Percentiles rank a stretch among this genome's conserved stretches.
These are phyloP conservation scores for Ophiostoma australiae DNA, from an alignment of 2,329 filamentous ascomycete genomes.

Conservation along the genomic window DNA sequence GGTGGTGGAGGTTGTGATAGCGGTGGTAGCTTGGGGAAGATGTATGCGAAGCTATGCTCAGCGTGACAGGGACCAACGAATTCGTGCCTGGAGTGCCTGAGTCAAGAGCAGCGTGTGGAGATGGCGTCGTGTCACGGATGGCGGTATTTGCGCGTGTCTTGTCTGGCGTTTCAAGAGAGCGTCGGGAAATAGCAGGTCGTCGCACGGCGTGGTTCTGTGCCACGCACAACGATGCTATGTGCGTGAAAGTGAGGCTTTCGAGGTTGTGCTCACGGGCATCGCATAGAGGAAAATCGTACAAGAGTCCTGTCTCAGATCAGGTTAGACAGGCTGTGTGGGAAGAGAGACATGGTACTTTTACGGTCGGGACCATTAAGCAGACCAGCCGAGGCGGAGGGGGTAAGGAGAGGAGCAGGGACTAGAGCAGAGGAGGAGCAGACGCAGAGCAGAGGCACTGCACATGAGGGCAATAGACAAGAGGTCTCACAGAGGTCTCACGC, in stretches of 20 bases:
- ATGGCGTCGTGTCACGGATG: neutral
- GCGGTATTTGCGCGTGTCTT: neutral
- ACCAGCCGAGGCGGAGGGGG: neutral
- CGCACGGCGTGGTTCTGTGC: slow-evolving; percentile 13
- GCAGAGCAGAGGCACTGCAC: neutral
- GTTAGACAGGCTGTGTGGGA: slow-evolving; percentile 21
- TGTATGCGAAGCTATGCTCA: neutral
- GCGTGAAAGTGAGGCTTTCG: slow-evolving; percentile 18
- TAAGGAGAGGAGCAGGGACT: neutral
- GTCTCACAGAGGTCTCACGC: neutral
- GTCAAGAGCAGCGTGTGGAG: neutral
- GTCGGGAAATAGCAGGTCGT: slow-evolving; percentile 10
- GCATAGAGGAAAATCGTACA: slow-evolving; percentile 14
- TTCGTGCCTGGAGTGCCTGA: neutral
- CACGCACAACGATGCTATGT: slow-evolving; percentile 21
- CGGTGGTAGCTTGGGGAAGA: neutral
- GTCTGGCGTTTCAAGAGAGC: neutral
- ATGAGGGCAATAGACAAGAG: slow-evolving; percentile 2
- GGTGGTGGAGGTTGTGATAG: neutral
- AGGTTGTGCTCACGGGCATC: slow-evolving; percentile 15
- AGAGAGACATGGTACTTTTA: neutral
- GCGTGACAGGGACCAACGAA: neutral
- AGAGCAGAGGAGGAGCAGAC: neutral
- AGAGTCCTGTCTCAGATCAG: slow-evolving; percentile 19
- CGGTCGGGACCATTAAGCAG: neutral